Percentiles rank a stretch among this genome's conserved stretches.
Conservation (phyloP, 1,139 yeast genomes). For the Geotrichum citri-aurantii region DNA sequence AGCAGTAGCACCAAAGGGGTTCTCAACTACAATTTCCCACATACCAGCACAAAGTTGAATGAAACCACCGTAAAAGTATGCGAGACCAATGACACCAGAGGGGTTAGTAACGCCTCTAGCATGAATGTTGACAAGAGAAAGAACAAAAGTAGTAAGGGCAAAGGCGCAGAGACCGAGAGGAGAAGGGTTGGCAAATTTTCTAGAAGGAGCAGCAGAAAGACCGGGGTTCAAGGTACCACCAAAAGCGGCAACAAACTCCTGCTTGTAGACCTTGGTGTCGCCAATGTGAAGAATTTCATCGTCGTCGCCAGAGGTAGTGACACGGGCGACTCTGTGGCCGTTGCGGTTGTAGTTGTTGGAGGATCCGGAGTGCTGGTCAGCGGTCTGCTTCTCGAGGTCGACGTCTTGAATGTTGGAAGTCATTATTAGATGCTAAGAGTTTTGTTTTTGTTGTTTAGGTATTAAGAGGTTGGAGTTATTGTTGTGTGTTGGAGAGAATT, state of each 20-base stretch:
- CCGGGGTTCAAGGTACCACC: constrained; percentile 72
- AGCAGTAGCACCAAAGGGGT: constrained; percentile 89
- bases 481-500: neutral
- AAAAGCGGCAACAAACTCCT: constrained; percentile 60
- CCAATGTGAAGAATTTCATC: constrained; percentile 68
- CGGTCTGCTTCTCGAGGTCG: constrained; percentile 14
- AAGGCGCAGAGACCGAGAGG: constrained; percentile 82
- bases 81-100: constrained; percentile 62
- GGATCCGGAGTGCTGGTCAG: constrained; percentile 15
- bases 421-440: neutral
- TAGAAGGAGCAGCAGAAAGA: constrained; percentile 54
- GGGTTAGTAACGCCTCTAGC: constrained; percentile 55
- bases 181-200: constrained; percentile 80
- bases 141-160: constrained; percentile 78
- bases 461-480: neutral
- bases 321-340: constrained; percentile 22
- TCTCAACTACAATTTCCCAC: constrained; percentile 65
- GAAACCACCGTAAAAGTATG: constrained; percentile 81
- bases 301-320: constrained; percentile 39
- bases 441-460: neutral
- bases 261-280: constrained; percentile 56
- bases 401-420: neutral
- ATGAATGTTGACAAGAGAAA: constrained; percentile 57
- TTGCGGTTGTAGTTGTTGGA: constrained; percentile 1
- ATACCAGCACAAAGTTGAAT: constrained; percentile 70